Evolutionary conservation across 1,139 yeast species (phyloP), one percentile per base, ranked within the genome.

Genomic region (Protomyces arabidopsidicola): DNA sequence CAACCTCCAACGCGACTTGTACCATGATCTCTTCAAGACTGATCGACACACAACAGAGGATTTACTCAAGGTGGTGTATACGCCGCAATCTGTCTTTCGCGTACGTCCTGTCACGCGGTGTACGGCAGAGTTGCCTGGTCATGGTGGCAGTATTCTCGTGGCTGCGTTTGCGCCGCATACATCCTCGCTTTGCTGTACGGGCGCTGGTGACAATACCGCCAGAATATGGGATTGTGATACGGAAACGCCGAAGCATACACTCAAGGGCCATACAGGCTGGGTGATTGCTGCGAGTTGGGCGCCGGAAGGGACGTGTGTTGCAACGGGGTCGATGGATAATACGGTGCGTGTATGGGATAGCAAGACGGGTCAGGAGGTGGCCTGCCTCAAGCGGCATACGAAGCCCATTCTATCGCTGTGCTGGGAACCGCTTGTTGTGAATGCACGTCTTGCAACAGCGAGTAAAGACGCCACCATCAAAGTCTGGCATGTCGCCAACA

Each of bases 171-270:
- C 98, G 0, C 98, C 98, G 39, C 82, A 88, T 71, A 86, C 93
- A 50, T 82, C 93, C 3, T 45, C 66, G 22, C 79, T 91, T 69
- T 85, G 93, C 87, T 95, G 90, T 55, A 87, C 97, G 0, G 99
- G 98, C 55, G 90, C 97, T 8, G 99, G 99, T 54, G 99, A 93
- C 74, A 84, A 88, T 53, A 91, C 98, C n/a, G 98, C 98, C 2
- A 81, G 98, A 72, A 84, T 93, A 61, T 93, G 99, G 99, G 98
- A 91, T 75, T 88, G 97, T 75, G 88, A 90, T 72, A 91, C 98
- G 0, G 95, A 89, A 71, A 93, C 98, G 0, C 97, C 97, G 3
- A 78, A 85, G 72, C 82, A 84, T 67, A 89, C 96, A 0, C 78
- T 95, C 63, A 73, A 79, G 16, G 98, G 98, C 0, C 99, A 93